These are phyloP conservation scores for Uronychia setigera DNA, from an alignment of 73 alveolate genomes.

Conservation along the genomic window DNA sequence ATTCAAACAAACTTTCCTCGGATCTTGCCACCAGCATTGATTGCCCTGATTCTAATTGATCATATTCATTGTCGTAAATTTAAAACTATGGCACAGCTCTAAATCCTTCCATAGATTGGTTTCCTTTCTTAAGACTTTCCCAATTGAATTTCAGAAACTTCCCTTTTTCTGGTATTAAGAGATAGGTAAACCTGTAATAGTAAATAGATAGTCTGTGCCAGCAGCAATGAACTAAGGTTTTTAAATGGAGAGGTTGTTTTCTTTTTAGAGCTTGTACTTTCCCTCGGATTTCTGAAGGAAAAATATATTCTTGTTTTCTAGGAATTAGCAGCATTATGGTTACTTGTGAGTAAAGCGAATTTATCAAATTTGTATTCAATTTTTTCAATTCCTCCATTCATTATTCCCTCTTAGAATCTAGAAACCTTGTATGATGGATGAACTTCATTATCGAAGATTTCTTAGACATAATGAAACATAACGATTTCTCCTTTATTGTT, in stretches of 20 bases:
- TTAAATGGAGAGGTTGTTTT: not conserved
- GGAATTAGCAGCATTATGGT: not conserved
- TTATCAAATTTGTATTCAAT: not conserved
- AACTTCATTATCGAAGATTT: not conserved
- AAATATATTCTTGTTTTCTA: not conserved
- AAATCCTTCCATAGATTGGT: not conserved
- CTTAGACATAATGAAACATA: not conserved
- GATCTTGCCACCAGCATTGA: not conserved
- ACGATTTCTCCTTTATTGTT: not conserved
- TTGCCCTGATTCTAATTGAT: not conserved
- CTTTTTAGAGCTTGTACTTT: not conserved
- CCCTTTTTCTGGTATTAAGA: not conserved
- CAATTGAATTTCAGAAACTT: slow-evolving; percentile 6
- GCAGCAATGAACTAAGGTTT: not conserved
- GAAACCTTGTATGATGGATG: not conserved
- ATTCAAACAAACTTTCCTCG: not conserved
- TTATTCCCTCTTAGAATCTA: not conserved
- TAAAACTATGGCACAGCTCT: not conserved
- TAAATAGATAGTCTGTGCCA: not conserved
- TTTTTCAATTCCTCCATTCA: not conserved
- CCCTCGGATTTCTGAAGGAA: not conserved
- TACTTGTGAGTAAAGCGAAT: not conserved
- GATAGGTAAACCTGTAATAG: not conserved
- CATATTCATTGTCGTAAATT: not conserved
- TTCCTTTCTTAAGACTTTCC: not conserved